Evolutionary conservation across 345 rosid species (phyloP), one percentile per base, ranked within the genome.

Genomic region (Melastoma malabathricum): DNA sequence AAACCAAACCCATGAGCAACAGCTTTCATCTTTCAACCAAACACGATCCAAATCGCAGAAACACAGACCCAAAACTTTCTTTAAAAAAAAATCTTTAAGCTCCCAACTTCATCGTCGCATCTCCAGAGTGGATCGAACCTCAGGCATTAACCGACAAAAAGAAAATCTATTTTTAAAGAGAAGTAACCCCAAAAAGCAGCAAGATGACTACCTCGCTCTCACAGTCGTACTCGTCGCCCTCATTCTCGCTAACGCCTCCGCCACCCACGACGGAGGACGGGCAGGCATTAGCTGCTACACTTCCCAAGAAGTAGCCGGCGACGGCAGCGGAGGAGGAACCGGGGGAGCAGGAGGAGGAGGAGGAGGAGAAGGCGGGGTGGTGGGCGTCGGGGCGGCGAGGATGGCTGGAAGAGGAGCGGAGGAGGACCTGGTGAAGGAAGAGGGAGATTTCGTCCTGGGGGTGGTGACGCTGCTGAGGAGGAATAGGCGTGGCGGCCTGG

Each of bases 121-220:
- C 9, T 8, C 12, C 41, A 34, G 41, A 34, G 9, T 34, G 41
- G 41, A 34, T 34, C 41, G 12, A 8, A 34, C 41, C 2, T 34
- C 12, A 12, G 12, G 12, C 12, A 12, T 34, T 6, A 34, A 6
- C 41, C 41, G 12, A 6, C 10, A 34, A 34, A 34, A 34, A 9
- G 25, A 22, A 1, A 22, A 22, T 22, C 25, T 22, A 2, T 22
- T 22, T 22, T 8, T 9, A 6, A 6, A 34, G 12, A 34, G 38
- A 55, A 15, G 38, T 29, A 46, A 64, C 29, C 18, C 18, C 17
- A 22, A 13, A 44, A 43, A 18, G 47, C 8, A 47, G 31, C 45
- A 57, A 1, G 38, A 18, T 38, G 13, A 18, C 43, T 58, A 83
- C 97, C 95, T 83, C 97, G 71, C 93, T 85, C 64, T 83, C 86